Percentiles rank a stretch among this genome's conserved stretches.
Conservation (phyloP, 1,284 basidiomycete species). For the Coriolopsis trogii region DNA sequence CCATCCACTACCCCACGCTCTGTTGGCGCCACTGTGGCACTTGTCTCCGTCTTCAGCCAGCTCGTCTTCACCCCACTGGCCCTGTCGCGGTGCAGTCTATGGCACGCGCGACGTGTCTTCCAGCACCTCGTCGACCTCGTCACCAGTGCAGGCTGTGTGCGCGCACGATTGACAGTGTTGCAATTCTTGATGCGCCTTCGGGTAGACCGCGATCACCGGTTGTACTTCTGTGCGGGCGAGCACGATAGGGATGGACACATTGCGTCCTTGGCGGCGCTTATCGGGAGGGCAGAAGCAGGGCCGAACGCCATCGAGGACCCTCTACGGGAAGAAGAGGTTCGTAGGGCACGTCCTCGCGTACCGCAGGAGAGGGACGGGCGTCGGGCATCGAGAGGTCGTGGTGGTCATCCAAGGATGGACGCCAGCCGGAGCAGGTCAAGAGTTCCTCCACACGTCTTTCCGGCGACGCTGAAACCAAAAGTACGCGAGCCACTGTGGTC, state of each 20-base stretch:
- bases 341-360: conserved; percentile 51
- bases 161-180: conserved; percentile 74
- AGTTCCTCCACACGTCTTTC: conserved; percentile 39
- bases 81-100: conserved; percentile 45
- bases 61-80: conserved; percentile 69
- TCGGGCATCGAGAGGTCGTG: conserved; percentile 60
- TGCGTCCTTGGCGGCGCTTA: conserved; percentile 53
- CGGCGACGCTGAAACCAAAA: conserved; percentile 32
- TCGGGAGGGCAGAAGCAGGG: conserved; percentile 46
- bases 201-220: conserved; percentile 88
- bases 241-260: conserved; percentile 60
- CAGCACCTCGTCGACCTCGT: conserved; percentile 48
- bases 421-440: conserved; percentile 77
- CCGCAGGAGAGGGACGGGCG: conserved; percentile 58
- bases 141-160: conserved; percentile 51
- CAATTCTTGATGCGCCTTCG: conserved; percentile 91
- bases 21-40: conserved; percentile 62
- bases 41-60: conserved; percentile 70
- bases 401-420: conserved; percentile 46
- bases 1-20: conserved; percentile 41
- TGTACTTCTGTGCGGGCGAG: conserved; percentile 66
- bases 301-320: conserved; percentile 22
- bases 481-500: conserved; percentile 71
- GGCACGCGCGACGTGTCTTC: conserved; percentile 57
- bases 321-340: conserved; percentile 38